Evolutionary conservation across 139 green algal genomes (phyloP), one percentile per base, ranked within the genome.

Genomic region (Picochlorum sp.): DNA sequence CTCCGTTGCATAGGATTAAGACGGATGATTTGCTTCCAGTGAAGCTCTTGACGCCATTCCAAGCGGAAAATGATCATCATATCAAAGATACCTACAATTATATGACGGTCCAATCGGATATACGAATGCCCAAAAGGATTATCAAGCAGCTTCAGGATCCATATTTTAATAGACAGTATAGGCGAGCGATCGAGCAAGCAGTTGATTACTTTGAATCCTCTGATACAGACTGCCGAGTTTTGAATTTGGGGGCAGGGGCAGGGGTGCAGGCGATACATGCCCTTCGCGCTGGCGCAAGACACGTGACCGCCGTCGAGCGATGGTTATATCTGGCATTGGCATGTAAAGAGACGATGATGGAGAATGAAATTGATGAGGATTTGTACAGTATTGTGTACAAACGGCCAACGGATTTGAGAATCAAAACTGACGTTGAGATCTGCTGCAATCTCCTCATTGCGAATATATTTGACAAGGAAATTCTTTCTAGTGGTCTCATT

Each of bases 1-100:
- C 80, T 4, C 79, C 82, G 0, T 64, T 90, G 57, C 84, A 90
- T 73, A 63, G 66, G 24, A 71, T 85, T 38, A 62, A 59, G 38
- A 82, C 69, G 0, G 75, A 85, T 26, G 71, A 89, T 58, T 78
- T 87, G 73, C 77, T 90, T 54, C 84, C 84, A 9, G 24, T 78
- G 30, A 56, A 78, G 58, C 75, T 90, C 24, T 75, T 90, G 2
- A 87, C 82, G 3, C 83, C 83, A 16, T 88, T 86, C 57, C 76
- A 84, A 67, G 88, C 85, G n/a, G 83, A 94, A 58, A 88, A 82
- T 60, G 85, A 94, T 65, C 72, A 89, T 56, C 70, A 86, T 68
- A 81, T 89, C 23, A 82, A 84, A 23, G 88, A 95, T 68, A 90
- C 83, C 0, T 92, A 90, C 80, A 95, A 94, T 69, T 94, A 91